phyloP scores from a whole-genome alignment of 2,329 filamentous ascomycete species.

The Teratosphaeria pseudoeucalypti region DNA sequence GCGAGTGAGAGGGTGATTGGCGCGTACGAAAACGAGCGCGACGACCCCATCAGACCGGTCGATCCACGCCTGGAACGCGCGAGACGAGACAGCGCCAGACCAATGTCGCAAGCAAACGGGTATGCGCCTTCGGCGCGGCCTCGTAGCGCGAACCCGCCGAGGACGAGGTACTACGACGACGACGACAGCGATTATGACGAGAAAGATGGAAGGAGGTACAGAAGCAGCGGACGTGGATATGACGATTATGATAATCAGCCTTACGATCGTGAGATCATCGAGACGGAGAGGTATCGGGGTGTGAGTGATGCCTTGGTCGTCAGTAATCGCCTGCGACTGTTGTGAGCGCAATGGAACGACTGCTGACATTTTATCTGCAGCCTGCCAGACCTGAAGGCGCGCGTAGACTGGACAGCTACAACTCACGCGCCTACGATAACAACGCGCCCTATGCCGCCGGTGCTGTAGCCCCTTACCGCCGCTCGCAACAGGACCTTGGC shows the following conservation, averaged over 20 bases:
- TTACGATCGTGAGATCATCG: slow-evolving; percentile 22
- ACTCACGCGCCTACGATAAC: slow-evolving; percentile 6
- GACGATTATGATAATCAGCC: slow-evolving; percentile 14
- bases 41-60: slow-evolving; percentile 20
- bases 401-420: slow-evolving; percentile 14
- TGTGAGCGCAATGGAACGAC: neutral
- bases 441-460: slow-evolving; percentile 9
- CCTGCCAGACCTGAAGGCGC: slow-evolving; percentile 13
- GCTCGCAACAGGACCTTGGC: slow-evolving; percentile 14
- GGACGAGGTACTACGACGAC: slow-evolving; percentile 19
- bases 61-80: slow-evolving; percentile 12
- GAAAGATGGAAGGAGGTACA: slow-evolving; percentile 14
- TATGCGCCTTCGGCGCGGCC: slow-evolving; percentile 14
- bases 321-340: slow-evolving; percentile 6
- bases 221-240: slow-evolving; percentile 14
- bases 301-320: slow-evolving; percentile 23
- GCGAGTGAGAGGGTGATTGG: slow-evolving; percentile 15
- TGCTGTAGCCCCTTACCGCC: slow-evolving; percentile 17
- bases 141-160: slow-evolving; percentile 17
- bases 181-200: slow-evolving; percentile 24
- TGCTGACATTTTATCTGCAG: slow-evolving; percentile 4
- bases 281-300: slow-evolving; percentile 22
- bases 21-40: slow-evolving; percentile 21
- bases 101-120: slow-evolving; percentile 15
- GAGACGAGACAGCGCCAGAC: slow-evolving; percentile 13